Evolutionary conservation across 2,329 filamentous ascomycete genomes (phyloP), one percentile per base, ranked within the genome.

Genomic region (Trichoderma sp.): DNA sequence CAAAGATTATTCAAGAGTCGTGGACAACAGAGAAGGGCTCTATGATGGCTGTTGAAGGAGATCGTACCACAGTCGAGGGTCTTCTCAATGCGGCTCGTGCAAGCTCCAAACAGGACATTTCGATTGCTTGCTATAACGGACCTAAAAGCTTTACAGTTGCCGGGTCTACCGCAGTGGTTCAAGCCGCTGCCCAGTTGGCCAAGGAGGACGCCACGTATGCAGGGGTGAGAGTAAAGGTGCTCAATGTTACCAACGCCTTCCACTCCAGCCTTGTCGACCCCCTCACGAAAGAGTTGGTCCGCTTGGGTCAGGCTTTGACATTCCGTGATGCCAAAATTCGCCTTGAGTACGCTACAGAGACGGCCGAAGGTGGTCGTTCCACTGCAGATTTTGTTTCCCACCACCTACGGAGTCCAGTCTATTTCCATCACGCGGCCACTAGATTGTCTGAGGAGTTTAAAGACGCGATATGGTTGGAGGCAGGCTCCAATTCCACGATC

Each of bases 71-170:
- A 8, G 20, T 55, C 13, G 53, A 55, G 23, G 4, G 53, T 15
- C 53, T 55, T 15, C 13, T 55, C 20, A 28, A 13, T 15, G 26
- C 53, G 3, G 53, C 26, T 20, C 34, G 34, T 15, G 79, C 71
- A 80, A 0, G 73, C 74, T 0, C 66, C 84, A 4, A 74, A 26
- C 53, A 55, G 11, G 53, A 28, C 6, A 26, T 13, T 15, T 26
- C 23, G 3, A 83, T 88, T 43, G 86, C 86, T 0, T 88, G 85
- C 74, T 84, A 79, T 75, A 87, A 86, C 63, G 82, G 84, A 0
- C 82, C 82, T 0, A 74, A 72, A 4, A 84, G 79, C 71, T 82
- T 84, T 74, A 83, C 82, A 0, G 30, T 88, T 3, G 83, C 82
- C 2, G 85, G 85, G 0, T 74, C 79, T 0, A 71, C 76, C 0